Conservation (phyloP, 2,329 filamentous ascomycete genomes). For the Myriosclerotinia duriaeana region DNA sequence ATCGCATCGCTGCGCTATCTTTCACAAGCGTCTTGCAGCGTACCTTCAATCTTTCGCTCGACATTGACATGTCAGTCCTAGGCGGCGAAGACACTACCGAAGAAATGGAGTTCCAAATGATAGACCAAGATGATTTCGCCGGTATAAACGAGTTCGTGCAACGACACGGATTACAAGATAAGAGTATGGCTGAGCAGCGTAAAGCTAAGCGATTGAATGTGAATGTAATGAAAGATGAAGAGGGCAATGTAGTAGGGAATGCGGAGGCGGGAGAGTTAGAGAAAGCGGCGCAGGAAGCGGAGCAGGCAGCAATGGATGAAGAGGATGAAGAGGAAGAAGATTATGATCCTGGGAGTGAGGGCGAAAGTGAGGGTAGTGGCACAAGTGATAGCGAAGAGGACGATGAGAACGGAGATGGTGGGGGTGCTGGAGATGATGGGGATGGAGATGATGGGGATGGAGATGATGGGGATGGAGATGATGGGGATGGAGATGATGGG, state of each 20-base stretch:
- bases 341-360: slow-evolving; percentile 57
- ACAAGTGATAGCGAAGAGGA: slow-evolving; percentile 34
- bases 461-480: slow-evolving; percentile 32
- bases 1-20: slow-evolving; percentile 60
- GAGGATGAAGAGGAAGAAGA: slow-evolving; percentile 67
- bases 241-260: slow-evolving; percentile 44
- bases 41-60: slow-evolving; percentile 67
- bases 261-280: slow-evolving; percentile 41
- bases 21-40: slow-evolving; percentile 67
- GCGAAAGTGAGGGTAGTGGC: slow-evolving; percentile 37
- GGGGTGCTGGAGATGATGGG: slow-evolving; percentile 31
- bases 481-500: slow-evolving; percentile 45
- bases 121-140: slow-evolving; percentile 66
- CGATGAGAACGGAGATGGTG: slow-evolving; percentile 45
- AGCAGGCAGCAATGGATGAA: slow-evolving; percentile 52
- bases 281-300: slow-evolving; percentile 41
- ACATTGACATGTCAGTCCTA: slow-evolving; percentile 49
- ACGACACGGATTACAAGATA: slow-evolving; percentile 60
- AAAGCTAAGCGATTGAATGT: slow-evolving; percentile 63
- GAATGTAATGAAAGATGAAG: slow-evolving; percentile 49
- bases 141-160: slow-evolving; percentile 65
- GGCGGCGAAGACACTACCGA: slow-evolving; percentile 48
- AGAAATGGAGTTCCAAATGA: slow-evolving; percentile 67
- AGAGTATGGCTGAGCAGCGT: slow-evolving; percentile 66
- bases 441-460: slow-evolving; percentile 29